Conservation (phyloP, 2,329 filamentous ascomycete genomes). For the Trichoderma sp. region DNA sequence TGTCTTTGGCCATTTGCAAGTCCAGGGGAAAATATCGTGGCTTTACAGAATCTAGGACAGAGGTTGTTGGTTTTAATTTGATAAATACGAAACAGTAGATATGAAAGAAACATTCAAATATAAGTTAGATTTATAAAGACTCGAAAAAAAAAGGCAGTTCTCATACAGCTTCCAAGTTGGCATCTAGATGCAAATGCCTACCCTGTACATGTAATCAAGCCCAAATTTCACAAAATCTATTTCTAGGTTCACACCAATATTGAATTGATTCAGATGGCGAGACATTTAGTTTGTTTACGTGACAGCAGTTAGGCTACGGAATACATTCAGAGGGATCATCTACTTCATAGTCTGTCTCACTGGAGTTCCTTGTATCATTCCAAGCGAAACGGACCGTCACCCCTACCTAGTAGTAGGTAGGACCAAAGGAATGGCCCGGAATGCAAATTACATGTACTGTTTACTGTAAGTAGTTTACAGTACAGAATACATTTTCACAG, state of each 20-base stretch:
- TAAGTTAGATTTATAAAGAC: neutral
- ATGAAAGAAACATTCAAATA: neutral
- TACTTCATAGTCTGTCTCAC: neutral
- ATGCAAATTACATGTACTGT: neutral
- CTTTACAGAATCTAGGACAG: neutral
- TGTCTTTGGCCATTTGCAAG: neutral
- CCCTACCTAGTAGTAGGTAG: neutral
- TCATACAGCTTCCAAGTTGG: neutral
- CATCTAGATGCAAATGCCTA: neutral
- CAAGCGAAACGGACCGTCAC: neutral
- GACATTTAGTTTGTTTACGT: neutral
- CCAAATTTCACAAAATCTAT: neutral
- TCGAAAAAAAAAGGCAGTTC: neutral
- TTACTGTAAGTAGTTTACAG: neutral
- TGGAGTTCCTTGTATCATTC: neutral
- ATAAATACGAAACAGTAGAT: neutral
- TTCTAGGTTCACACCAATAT: neutral
- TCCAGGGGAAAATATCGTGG: neutral
- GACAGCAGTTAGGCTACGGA: neutral
- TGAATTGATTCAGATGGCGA: neutral
- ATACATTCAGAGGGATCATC: neutral
- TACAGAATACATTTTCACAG: no score
- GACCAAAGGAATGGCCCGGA: neutral
- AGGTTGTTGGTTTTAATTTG: no score
- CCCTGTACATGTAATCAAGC: neutral